Conservation (phyloP, 2,329 filamentous ascomycete genomes). For the Xylaria sp. region DNA sequence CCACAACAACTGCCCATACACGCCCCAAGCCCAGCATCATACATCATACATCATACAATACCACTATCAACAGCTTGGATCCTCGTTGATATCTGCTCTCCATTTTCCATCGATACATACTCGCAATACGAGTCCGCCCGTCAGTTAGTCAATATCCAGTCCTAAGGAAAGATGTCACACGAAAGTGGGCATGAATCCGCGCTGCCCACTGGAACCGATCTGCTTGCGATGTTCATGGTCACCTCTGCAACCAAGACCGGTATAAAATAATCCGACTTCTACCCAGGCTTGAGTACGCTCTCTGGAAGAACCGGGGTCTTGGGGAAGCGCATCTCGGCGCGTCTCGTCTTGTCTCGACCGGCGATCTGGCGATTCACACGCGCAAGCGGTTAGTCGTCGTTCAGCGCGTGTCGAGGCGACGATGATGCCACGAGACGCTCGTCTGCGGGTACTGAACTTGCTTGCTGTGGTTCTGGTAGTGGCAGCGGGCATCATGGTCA, state of each 20-base stretch:
- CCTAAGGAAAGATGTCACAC: conserved; percentile 31
- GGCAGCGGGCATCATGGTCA: conserved; percentile 25
- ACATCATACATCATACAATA: not conserved
- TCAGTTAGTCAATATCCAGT: conserved; percentile 23
- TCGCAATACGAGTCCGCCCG: not conserved
- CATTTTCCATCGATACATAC: not conserved
- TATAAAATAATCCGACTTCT: conserved; percentile 34
- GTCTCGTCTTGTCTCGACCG: conserved; percentile 1
- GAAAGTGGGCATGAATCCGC: conserved; percentile 35
- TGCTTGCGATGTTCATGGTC: conserved; percentile 21
- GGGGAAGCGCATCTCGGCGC: conserved; percentile 25
- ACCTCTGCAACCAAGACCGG: conserved; percentile 29
- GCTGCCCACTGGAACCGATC: conserved; percentile 14
- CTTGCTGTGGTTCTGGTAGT: conserved; percentile 19
- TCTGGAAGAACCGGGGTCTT: conserved; percentile 35
- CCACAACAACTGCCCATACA: too few relatives aligned
- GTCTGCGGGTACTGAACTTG: conserved; percentile 28
- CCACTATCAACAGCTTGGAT: not conserved
- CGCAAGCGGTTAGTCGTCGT: conserved; percentile 24
- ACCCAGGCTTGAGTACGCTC: conserved; percentile 35
- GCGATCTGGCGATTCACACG: conserved; percentile 6
- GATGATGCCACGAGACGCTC: conserved; percentile 19
- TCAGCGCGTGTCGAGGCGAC: not conserved
- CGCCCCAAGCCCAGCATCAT: not conserved
- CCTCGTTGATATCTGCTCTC: not conserved